Base-by-base conservation (phyloP, 1,284 basidiomycete species). In the Microbotryum violaceum region DNA sequence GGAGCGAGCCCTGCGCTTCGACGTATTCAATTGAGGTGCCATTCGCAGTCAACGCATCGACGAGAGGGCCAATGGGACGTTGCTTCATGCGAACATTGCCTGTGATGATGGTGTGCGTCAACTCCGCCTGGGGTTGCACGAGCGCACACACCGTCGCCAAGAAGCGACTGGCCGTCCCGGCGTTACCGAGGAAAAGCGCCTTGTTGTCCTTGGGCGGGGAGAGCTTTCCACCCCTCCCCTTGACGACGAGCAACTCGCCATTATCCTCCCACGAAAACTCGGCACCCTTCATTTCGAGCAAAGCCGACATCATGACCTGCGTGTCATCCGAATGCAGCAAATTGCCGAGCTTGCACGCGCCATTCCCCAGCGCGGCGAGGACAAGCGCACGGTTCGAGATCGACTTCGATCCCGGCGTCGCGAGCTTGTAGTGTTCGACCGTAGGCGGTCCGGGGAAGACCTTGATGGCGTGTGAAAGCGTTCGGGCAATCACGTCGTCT, bases 51-150 rank as follows among this genome's bases (percentile, higher is more conserved):
- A 98, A 84, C 1, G 96, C 92, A 55, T 91, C 88, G 62, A 98
- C 94, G n/a, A 98, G 82, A 7, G 94, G 90, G 0, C 91, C 94
- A 67, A 97, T 94, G 10, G 82, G 83, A 31, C 96, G 87, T 76
- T 98, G 90, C 79, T 97, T 97, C 96, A 98, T 99, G 57, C 94
- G 85, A 0, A 91, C 90, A 73, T 99, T 99, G 56, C 96, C 96
- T 3, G 94, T 97, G 75, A 97, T 89, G 72, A 88, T 77, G 2
- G 91, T 93, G 48, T 79, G 77, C 48, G 78, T 75, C 25, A 77
- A 74, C 42, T 69, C 68, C 57, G 63, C 65, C 21, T 71, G 64
- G 81, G 44, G 71, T 48, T 70, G 63, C 21, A 88, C 89, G 55
- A 97, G 83, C 0, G 91, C 87, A 75, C 92, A 96, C 54, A 98